Base-by-base conservation (phyloP, 2,329 filamentous ascomycete genomes). In the Penicillium glabrum region DNA sequence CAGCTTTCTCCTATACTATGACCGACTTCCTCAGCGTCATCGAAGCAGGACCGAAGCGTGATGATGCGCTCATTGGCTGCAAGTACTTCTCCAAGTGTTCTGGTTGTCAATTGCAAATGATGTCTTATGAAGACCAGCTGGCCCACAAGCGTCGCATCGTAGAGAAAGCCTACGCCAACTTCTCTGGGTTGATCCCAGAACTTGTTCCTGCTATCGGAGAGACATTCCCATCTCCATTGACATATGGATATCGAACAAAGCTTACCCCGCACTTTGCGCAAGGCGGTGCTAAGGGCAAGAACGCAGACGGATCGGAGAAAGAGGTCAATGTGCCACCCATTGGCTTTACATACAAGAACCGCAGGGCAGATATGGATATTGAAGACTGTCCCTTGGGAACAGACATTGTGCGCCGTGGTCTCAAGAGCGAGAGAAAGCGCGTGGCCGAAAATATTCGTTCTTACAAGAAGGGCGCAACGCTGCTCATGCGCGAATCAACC, bases 331-430 rank as follows among this genome's bases (percentile, higher is more conserved):
- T 89, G 3, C 95, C 95, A 0, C 83, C 89, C 2, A 91, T 98
- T 65, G 95, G 95, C 9, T 99, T 96, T 77, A 95, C 91, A 82
- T 82, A 83, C 61, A 98, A 97, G 75, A 90, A 90, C n/a, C 85
- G 84, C 47, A 83, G 88, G 55, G 82, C 82, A 59, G 93, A 93
- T 3, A 80, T 99, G 61, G 95, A 99, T 70, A 98, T 99, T 61
- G 95, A 99, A 73, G 93, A 98, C 72, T 99, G 95, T 66, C 95
- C 95, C 6, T 96, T 99, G 60, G 95, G 90, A 50, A 99, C 95
- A 2, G 87, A 90, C 29, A 89, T 90, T 37, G 89, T 99, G 16
- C 84, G 91, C 26, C 81, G 84, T 62, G 95, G 93, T 26, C 86
- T 97, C 79, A 86, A 83, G 65, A 82, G 83, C 8, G 93, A 97